Evolutionary conservation across 306 rosid genomes (phyloP), one percentile per base, ranked within the genome.

Genomic region (Dicorynia guianensis): DNA sequence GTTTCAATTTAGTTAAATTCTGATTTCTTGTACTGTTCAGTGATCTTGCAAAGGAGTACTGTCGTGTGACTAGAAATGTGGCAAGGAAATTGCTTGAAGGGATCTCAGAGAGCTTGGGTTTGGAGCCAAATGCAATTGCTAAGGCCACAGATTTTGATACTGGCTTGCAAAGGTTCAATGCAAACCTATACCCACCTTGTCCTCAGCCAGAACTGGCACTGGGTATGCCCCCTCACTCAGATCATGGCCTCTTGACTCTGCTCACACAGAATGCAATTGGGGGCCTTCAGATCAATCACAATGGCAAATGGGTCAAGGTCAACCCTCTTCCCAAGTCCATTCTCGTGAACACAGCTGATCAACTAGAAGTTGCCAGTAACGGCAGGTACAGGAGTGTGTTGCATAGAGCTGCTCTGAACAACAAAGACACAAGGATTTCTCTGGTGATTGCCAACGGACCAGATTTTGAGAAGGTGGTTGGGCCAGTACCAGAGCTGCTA

Each of bases 141-240:
- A 81, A 81, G 5, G 62, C 72, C 1, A 46, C 85, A 15, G 76
- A 76, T 50, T 72, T 83, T 72, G 82, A 91, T 50, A 52, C 76
- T 8, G 82, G 93, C 11, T 55, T 63, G 6, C 90, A 83, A 19
- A 0, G 77, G 0, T 70, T 91, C 8, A 70, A 11, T 0, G 91
- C 68, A 48, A 91, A 91, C 62, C 17, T 81, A 1, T 91, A 86
- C 76, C 96, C 96, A 14, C 86, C 93, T 0, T 91, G 93, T 66
- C 93, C 93, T 8, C 84, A 88, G 63, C 96, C 96, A 15, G 84
- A 85, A 20, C 82, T 83, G 52, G 91, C 91, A 66, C 17, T 84
- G 46, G 96, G 96, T 0, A 0, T 91, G 82, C 93, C 91, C 0
- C 75, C 91, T n/a, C 93, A 91, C 76, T 83, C 90, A 0, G 96